Evolutionary conservation across 345 rosid species (phyloP).

Genomic region (Eucalyptus polybractea): DNA sequence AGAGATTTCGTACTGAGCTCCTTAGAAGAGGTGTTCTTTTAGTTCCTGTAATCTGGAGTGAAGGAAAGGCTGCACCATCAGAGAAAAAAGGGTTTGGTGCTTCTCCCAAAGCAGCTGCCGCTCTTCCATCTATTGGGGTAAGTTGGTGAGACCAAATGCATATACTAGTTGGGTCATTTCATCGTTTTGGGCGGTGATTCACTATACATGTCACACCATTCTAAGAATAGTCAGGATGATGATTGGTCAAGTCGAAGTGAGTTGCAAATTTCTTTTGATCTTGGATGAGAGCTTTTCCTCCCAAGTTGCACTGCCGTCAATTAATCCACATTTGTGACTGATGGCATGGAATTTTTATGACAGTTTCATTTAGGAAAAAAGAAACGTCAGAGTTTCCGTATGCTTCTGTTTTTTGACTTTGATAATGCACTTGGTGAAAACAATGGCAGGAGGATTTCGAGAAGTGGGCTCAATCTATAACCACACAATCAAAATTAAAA

Average conservation of each 20-base stretch:
- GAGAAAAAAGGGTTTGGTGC: constrained; percentile 86
- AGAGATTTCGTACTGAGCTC: constrained; percentile 84
- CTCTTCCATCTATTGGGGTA: constrained; percentile 94
- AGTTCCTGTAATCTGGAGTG: constrained; percentile 83
- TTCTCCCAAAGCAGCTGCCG: constrained; percentile 34
- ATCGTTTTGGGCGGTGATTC: background rate
- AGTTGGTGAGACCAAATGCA: background rate
- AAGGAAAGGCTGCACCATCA: constrained; percentile 32
- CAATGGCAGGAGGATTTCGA: constrained; percentile 77
- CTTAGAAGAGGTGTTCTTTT: constrained; percentile 77
- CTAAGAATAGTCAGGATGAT: background rate
- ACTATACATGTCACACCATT: background rate
- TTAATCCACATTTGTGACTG: background rate
- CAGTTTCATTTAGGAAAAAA: background rate
- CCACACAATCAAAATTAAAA: constrained; percentile 77
- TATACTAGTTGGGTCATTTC: background rate
- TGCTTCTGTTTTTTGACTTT: background rate
- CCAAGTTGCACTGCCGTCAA: background rate
- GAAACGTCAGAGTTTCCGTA: background rate
- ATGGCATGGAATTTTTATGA: background rate
- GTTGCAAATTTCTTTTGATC: background rate
- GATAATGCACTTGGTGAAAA: background rate
- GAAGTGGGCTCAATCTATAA: constrained; percentile 66
- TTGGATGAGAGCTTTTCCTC: background rate
- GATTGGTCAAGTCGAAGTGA: background rate